Evolutionary conservation across 257 asterid genomes (phyloP), one percentile per base, ranked within the genome.

Genomic region (Leonotis leonurus): DNA sequence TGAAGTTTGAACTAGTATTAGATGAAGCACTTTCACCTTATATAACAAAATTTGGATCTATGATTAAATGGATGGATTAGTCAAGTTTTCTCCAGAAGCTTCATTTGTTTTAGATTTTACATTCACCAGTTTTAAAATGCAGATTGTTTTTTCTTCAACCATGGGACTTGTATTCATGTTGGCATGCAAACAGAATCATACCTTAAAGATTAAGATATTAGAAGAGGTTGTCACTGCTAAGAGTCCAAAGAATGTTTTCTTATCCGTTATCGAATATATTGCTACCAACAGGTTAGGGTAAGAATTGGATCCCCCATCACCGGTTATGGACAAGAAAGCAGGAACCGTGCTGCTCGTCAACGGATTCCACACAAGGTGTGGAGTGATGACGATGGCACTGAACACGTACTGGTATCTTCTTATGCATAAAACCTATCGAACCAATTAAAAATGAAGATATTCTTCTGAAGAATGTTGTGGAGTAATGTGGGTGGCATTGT

Each of bases 291-390:
- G 96, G 95, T 86, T 46, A 80, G 78, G 78, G 95, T 80, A 40
- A 80, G 95, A 73, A 84, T 92, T 11, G 97, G 95, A 54, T 72
- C 95, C 57, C 98, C 98, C 29, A 74, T 89, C 51, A 88, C 92
- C 5, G 95, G 96, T 37, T 89, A 89, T 35, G 98, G 95, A 45
- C 82, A 96, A 49, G 99, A 89, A 63, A 89, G 95, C 62, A 81
- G 88, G 77, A 89, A 89, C 70, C 96, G 99, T 30, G 95, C 97
- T 39, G 97, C 95, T 53, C 97, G 99, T 56, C 97, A 89, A 71
- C 94, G 94, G 52, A 74, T 93, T 46, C 92, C 97, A 22, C 69
- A 87, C 70, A 84, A 72, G 64, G 71, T 65, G 36, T 93, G 97
- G 99, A 82, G 79, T 7, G 98, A 92, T 56, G 90, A 93, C 70